Evolutionary conservation across 805 yeast species (phyloP).

Genomic region (Ascoidea tarda): DNA sequence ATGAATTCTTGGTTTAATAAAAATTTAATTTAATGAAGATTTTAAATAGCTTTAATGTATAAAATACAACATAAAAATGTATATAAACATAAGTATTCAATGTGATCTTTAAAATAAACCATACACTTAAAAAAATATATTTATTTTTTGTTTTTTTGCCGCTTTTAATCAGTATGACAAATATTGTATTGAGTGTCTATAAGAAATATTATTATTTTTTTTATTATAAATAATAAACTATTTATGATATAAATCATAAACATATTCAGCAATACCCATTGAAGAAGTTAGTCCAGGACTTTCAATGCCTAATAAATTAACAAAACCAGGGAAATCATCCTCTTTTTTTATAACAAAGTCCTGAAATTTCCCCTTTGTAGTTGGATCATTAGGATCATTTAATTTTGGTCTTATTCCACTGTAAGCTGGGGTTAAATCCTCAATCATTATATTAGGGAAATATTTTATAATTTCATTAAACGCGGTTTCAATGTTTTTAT

Average conservation of each 20-base stretch:
- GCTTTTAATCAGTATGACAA: no score
- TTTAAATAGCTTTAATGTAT: no score
- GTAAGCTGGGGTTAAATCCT: slow-evolving; percentile 50
- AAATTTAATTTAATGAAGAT: no score
- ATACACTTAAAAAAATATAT: no score
- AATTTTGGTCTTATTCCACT: slow-evolving; percentile 80
- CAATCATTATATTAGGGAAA: slow-evolving; percentile 40
- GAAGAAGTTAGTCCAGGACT: slow-evolving; percentile 83
- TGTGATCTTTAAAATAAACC: no score
- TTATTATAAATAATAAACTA: neutral
- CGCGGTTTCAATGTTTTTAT: slow-evolving; percentile 37
- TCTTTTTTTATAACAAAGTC: slow-evolving; percentile 69
- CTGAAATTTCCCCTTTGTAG: slow-evolving; percentile 28
- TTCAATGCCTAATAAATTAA: slow-evolving; percentile 73
- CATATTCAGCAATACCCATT: slow-evolving; percentile 73
- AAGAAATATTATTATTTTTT: no score
- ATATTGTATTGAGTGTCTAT: no score
- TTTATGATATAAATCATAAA: slow-evolving; percentile 18
- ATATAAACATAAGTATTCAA: no score
- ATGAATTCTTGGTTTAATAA: no score
- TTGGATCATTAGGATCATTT: slow-evolving; percentile 23
- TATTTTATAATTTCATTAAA: slow-evolving; percentile 43
- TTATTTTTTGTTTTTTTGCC: no score
- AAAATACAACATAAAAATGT: no score
- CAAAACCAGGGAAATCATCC: slow-evolving; percentile 60